These are phyloP conservation scores for Kondoa malvinella DNA, from an alignment of 768 basidiomycete genomes.

Conservation along the genomic window DNA sequence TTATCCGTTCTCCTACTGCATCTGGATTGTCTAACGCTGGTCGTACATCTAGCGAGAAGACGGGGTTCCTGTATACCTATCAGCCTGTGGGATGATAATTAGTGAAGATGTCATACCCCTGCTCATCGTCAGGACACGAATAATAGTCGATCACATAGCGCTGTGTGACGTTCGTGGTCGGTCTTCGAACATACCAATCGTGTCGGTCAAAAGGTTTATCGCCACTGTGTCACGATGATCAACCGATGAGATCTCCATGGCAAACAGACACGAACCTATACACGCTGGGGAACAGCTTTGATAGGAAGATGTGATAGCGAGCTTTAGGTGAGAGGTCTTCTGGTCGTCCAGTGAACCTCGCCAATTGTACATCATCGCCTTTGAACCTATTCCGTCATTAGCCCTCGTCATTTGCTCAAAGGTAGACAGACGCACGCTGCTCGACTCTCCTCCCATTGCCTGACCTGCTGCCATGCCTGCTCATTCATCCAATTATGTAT, in stretches of 20 bases:
- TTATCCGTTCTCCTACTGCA: constrained; percentile 56
- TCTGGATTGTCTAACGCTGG: constrained; percentile 76
- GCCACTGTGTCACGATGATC: constrained; percentile 38
- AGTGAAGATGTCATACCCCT: constrained; percentile 36
- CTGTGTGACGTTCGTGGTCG: constrained; percentile 38
- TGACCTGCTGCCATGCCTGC: constrained; percentile 83
- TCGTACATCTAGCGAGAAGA: constrained; percentile 85
- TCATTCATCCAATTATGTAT: constrained; percentile 98
- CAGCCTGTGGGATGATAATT: constrained; percentile 3
- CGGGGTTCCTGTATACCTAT: constrained; percentile 46
- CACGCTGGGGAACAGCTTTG: constrained; percentile 68
- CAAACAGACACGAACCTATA: constrained; percentile 53
- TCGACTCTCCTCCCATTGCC: constrained; percentile 71
- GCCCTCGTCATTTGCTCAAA: background rate
- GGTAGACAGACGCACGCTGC: constrained; percentile 38
- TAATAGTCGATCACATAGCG: constrained; percentile 90
- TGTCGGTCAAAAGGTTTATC: constrained; percentile 95
- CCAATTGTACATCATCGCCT: constrained; percentile 52
- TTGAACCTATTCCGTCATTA: constrained; percentile 32
- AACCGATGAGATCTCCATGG: background rate
- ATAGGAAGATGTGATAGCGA: constrained; percentile 64
- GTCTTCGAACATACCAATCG: constrained; percentile 85
- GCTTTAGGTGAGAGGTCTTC: constrained; percentile 93
- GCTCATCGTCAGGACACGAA: constrained; percentile 68
- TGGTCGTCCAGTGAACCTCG: constrained; percentile 73